Percentiles rank a stretch among this genome's conserved stretches.
phyloP scores from a whole-genome alignment of 2,329 filamentous ascomycete species.

The Geoglossum cookeanum region DNA sequence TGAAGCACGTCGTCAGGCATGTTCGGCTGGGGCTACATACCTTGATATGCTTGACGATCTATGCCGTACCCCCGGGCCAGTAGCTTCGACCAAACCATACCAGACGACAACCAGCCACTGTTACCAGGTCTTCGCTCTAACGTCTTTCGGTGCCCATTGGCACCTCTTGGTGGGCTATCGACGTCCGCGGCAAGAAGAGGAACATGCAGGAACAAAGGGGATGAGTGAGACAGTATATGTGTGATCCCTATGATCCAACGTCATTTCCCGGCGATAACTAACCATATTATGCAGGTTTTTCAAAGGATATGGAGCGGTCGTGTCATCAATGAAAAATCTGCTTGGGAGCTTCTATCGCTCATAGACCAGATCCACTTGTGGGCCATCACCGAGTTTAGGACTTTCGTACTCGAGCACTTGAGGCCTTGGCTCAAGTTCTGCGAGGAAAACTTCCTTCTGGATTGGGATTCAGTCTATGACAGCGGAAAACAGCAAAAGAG shows the following conservation, averaged over 20 bases:
- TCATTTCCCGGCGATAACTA: not conserved
- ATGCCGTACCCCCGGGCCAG: conserved; percentile 2
- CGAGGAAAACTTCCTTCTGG: not conserved
- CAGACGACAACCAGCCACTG: conserved; percentile 3
- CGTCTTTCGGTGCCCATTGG: conserved; percentile 5
- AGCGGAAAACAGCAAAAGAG: not conserved
- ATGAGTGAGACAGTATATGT: not conserved
- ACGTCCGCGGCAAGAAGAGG: not conserved
- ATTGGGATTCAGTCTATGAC: not conserved
- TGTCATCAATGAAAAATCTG: not conserved
- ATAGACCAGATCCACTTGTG: conserved; percentile 5
- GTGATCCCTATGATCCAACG: not conserved
- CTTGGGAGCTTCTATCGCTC: conserved; percentile 4
- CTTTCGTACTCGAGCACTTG: conserved; percentile 4
- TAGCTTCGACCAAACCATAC: not conserved
- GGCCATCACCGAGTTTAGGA: not conserved
- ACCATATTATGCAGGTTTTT: conserved; percentile 2
- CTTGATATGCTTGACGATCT: conserved; percentile 5
- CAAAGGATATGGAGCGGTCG: conserved; percentile 5
- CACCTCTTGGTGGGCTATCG: conserved; percentile 4
- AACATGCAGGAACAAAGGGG: not conserved
- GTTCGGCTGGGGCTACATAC: conserved; percentile 1
- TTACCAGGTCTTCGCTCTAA: conserved; percentile 5
- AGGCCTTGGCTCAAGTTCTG: conserved; percentile 1
- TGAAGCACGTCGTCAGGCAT: conserved; percentile 1